Conservation (phyloP, 2,329 filamentous ascomycete genomes). For the Cladophialophora psammophila region DNA sequence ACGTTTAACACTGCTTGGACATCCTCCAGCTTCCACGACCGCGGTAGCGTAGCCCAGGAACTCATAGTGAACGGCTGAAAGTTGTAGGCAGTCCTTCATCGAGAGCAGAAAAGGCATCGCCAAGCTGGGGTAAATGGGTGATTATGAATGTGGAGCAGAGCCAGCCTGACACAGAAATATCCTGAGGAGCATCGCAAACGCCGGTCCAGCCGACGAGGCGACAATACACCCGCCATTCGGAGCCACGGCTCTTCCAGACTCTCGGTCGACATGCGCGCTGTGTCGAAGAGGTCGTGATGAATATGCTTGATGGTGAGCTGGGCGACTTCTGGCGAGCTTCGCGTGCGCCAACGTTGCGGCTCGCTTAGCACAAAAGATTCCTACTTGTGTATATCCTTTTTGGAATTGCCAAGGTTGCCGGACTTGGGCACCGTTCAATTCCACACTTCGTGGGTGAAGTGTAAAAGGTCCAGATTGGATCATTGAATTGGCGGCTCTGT, state of each 20-base stretch:
- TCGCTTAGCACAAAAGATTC: not conserved
- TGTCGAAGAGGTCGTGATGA: not conserved
- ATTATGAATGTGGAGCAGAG: not conserved
- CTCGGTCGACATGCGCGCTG: not conserved
- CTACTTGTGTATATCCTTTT: conserved; percentile 2
- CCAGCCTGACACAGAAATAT: not conserved
- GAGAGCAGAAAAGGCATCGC: not conserved
- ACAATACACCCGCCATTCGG: not conserved
- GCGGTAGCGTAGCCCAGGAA: conserved; percentile 20
- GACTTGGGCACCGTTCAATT: not conserved
- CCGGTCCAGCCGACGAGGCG: not conserved
- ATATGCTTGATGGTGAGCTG: not conserved
- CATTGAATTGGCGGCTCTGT: not conserved
- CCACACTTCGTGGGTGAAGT: not conserved
- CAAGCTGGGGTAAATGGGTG: not conserved
- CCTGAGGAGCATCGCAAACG: not conserved
- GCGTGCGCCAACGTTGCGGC: not conserved
- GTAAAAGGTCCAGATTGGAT: not conserved
- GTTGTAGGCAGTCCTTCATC: not conserved
- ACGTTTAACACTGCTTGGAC: conserved; percentile 33
- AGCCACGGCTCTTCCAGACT: not conserved
- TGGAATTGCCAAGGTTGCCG: conserved; percentile 1
- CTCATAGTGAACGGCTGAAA: not conserved
- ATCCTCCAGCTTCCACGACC: conserved; percentile 29
- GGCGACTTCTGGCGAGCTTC: not conserved